phyloP scores from a whole-genome alignment of 352 stramenopile species.

The Aphanomyces astaci region DNA sequence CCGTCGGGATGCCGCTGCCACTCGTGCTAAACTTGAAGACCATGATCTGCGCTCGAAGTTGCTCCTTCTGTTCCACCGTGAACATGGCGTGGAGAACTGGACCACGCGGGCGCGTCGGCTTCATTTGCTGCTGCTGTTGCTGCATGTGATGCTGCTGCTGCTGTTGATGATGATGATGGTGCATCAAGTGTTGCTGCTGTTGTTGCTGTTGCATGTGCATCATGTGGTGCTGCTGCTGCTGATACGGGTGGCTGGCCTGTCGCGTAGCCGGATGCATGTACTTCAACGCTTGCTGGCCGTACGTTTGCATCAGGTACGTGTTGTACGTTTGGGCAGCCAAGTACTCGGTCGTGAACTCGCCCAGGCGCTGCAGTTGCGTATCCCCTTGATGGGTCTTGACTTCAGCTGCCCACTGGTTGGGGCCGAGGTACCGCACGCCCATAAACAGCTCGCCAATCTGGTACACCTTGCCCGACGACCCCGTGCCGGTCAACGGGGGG shows the following conservation, averaged over 20 bases:
- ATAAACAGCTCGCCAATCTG: conserved; percentile 77
- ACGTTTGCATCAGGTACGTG: conserved; percentile 77
- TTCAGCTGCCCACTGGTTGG: conserved; percentile 71
- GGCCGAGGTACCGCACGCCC: conserved; percentile 67
- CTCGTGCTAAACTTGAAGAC: conserved; percentile 86
- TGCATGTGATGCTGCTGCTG: background rate
- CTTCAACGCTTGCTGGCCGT: conserved; percentile 64
- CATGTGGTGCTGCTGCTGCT: background rate
- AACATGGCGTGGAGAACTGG: conserved; percentile 51
- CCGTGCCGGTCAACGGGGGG: background rate
- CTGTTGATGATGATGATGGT: background rate
- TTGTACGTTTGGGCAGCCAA: conserved; percentile 81
- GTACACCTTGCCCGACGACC: conserved; percentile 37
- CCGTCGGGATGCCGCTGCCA: conserved; percentile 63
- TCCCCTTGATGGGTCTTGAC: conserved; percentile 27
- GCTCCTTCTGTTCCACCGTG: conserved; percentile 78
- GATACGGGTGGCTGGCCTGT: background rate
- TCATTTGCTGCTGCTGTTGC: conserved; percentile 33
- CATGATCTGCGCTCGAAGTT: conserved; percentile 85
- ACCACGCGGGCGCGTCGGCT: conserved; percentile 35
- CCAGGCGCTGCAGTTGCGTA: conserved; percentile 50
- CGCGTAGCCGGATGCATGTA: conserved; percentile 75
- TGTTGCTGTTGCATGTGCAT: background rate
- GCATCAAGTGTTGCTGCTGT: background rate
- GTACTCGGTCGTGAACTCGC: conserved; percentile 59